These are phyloP conservation scores for Delitschia confertaspora DNA, from an alignment of 495 filamentous ascomycete genomes.

Conservation along the genomic window DNA sequence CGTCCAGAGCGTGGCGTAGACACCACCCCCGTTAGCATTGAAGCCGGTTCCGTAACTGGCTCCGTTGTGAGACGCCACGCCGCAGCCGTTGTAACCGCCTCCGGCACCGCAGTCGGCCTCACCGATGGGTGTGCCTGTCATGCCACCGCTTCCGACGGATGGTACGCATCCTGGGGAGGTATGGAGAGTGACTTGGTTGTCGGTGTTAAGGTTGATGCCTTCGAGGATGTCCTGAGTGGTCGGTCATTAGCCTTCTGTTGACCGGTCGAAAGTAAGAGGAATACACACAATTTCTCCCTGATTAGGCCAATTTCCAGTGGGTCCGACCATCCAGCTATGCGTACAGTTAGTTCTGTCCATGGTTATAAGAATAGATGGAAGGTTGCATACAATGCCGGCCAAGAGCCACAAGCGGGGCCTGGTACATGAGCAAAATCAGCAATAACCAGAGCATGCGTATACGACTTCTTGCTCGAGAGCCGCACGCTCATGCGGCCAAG, in stretches of 20 bases:
- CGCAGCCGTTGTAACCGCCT: slow-evolving; percentile 27
- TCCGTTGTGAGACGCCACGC: slow-evolving; percentile 13
- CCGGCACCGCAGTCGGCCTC: slow-evolving; percentile 30
- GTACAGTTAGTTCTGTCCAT: slow-evolving; percentile 15
- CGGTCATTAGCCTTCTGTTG: too few relatives aligned
- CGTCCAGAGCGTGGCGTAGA: slow-evolving; percentile 31
- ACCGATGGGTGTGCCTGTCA: slow-evolving; percentile 11
- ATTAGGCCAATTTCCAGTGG: slow-evolving; percentile 63
- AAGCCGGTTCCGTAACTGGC: slow-evolving; percentile 28
- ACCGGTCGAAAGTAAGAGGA: neutral
- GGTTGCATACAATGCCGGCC: slow-evolving; percentile 35
- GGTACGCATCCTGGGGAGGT: slow-evolving; percentile 29
- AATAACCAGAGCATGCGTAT: slow-evolving; percentile 33
- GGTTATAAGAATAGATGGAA: neutral
- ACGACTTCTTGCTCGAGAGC: slow-evolving; percentile 32
- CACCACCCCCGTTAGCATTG: slow-evolving; percentile 31
- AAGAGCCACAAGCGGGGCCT: slow-evolving; percentile 33
- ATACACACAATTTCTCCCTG: slow-evolving; percentile 52
- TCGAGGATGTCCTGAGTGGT: slow-evolving; percentile 33
- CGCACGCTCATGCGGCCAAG: slow-evolving; percentile 33
- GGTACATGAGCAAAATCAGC: slow-evolving; percentile 36
- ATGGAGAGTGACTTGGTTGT: slow-evolving; percentile 33
- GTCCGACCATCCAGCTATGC: slow-evolving; percentile 25
- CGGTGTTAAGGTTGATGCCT: slow-evolving; percentile 28
- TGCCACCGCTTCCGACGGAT: slow-evolving; percentile 10